Percentiles rank a stretch among this genome's conserved stretches.
These are phyloP conservation scores for Rhizophagus clarus DNA, from an alignment of 192 early-diverging fungal species.

Conservation along the genomic window DNA sequence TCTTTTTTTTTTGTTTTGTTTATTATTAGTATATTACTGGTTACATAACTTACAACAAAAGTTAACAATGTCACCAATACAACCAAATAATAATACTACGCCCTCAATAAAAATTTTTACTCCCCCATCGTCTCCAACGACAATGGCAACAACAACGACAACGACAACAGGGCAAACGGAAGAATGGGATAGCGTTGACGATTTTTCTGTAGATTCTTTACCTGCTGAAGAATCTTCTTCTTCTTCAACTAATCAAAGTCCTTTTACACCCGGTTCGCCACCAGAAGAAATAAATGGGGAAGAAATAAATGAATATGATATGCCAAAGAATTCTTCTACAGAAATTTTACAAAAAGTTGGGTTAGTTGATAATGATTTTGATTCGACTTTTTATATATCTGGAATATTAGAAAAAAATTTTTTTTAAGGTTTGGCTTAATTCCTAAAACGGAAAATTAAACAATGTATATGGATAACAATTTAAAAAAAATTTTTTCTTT, in stretches of 20 bases:
- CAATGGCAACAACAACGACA: slow-evolving; percentile 3
- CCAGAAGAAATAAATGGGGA: slow-evolving; percentile 25
- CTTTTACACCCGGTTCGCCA: slow-evolving; percentile 28
- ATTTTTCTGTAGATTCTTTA: slow-evolving; percentile 28
- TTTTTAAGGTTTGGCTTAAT: background rate
- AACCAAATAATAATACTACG: background rate
- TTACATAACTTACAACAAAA: background rate
- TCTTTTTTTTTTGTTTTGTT: no score
- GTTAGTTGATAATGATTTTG: slow-evolving; percentile 19
- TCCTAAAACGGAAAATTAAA: slow-evolving; percentile 5
- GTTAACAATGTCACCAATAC: background rate
- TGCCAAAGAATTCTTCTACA: slow-evolving; percentile 4
- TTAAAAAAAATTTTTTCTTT: background rate
- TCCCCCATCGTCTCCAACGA: slow-evolving; percentile 14
- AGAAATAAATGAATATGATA: slow-evolving; percentile 18
- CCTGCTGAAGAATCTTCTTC: slow-evolving; percentile 27
- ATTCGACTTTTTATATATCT: background rate
- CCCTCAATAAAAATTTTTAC: slow-evolving; percentile 22
- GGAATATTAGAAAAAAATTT: no score
- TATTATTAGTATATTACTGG: no score
- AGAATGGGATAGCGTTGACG: slow-evolving; percentile 31
- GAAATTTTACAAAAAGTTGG: slow-evolving; percentile 32
- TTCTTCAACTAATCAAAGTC: slow-evolving; percentile 10
- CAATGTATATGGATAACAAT: background rate
- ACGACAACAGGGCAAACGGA: slow-evolving; percentile 5